Evolutionary conservation across 139 green algal species (phyloP).

Genomic region (Closterium sp.): DNA sequence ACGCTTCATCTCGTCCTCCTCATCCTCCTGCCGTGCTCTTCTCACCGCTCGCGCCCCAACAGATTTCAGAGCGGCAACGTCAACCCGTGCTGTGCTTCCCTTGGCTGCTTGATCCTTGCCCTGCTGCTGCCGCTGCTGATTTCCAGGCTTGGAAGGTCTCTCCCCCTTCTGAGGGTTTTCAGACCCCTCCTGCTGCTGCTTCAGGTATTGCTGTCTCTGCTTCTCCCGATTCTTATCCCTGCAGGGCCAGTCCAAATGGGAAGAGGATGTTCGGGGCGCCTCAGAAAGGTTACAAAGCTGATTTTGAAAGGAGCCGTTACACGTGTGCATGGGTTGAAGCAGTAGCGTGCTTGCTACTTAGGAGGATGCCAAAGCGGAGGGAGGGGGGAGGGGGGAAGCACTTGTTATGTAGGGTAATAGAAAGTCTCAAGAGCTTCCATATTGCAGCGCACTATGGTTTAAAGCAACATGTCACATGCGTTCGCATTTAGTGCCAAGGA

Average conservation of each 20-base stretch:
- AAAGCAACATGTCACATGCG: too few relatives aligned
- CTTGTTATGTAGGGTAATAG: too few relatives aligned
- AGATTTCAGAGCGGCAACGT: background rate
- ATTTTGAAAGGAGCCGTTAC: background rate
- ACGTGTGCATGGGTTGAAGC: too few relatives aligned
- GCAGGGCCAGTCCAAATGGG: background rate
- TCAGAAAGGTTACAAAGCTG: background rate
- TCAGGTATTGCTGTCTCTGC: conserved; percentile 34
- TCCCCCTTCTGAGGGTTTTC: background rate
- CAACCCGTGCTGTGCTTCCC: background rate
- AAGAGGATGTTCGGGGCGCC: background rate
- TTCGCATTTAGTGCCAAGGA: too few relatives aligned
- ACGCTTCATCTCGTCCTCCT: conserved; percentile 48
- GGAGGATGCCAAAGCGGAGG: too few relatives aligned
- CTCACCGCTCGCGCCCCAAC: conserved; percentile 1
- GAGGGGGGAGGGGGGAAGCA: too few relatives aligned
- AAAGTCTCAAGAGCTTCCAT: too few relatives aligned
- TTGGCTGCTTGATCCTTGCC: background rate
- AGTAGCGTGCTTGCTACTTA: too few relatives aligned
- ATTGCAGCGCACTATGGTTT: too few relatives aligned
- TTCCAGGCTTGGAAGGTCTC: background rate
- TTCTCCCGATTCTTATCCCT: conserved; percentile 53
- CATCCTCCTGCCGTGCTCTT: conserved; percentile 1
- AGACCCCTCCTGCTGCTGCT: background rate
- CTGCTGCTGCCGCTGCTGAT: background rate